Evolutionary conservation across 257 asterid species (phyloP).

Genomic region (Salvia miltiorrhiza): DNA sequence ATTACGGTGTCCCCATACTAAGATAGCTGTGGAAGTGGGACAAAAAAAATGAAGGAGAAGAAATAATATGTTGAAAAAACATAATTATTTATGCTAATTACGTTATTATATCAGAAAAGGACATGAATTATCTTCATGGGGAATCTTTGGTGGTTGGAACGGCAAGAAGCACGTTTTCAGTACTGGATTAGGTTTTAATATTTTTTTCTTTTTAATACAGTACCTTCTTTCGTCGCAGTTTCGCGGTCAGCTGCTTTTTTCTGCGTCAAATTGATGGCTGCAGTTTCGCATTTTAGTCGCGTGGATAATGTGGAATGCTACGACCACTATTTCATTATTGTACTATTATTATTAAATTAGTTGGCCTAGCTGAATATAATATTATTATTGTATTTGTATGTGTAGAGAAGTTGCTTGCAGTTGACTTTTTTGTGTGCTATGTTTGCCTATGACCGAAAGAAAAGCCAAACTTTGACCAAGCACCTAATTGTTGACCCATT

Average conservation of each 20-base stretch:
- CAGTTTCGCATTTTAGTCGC: conserved; percentile 18
- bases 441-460: not conserved
- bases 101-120: not conserved
- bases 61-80: not conserved
- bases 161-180: conserved; percentile 5
- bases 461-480: not conserved
- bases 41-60: not conserved
- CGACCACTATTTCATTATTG: not conserved
- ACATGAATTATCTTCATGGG: not conserved
- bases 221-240: conserved; percentile 16
- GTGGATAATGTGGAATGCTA: conserved; percentile 3
- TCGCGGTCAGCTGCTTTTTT: not conserved
- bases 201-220: too few species aligned
- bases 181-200: not conserved
- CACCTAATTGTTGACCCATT: not conserved
- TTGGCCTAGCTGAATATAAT: not conserved
- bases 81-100: not conserved
- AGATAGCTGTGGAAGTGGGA: not conserved
- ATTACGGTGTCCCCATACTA: conserved; percentile 14
- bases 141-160: not conserved
- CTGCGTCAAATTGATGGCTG: conserved; percentile 10
- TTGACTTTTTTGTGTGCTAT: not conserved
- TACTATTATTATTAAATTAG: not conserved
- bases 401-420: not conserved
- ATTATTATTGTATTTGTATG: not conserved